Percentiles rank a stretch among this genome's conserved stretches.
phyloP scores from a whole-genome alignment of 2,329 filamentous ascomycete species.

The Aspergillus niger region DNA sequence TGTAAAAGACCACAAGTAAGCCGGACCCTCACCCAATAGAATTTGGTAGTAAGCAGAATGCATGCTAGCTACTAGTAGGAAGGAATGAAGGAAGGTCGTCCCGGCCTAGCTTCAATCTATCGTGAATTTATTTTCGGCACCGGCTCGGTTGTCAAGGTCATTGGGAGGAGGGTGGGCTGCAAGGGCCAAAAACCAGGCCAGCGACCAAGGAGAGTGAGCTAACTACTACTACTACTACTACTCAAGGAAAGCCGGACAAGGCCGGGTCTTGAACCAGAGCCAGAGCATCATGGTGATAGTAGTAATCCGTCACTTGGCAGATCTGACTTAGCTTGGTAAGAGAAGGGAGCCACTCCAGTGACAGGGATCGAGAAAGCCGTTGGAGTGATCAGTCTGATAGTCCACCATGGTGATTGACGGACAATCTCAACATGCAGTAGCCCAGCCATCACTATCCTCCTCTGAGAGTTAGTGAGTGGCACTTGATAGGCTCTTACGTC shows the following conservation, averaged over 20 bases:
- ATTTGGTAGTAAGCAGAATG: too few relatives aligned
- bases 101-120: neutral
- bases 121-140: neutral
- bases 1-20: neutral
- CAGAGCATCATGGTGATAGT: neutral
- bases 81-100: neutral
- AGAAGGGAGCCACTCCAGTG: neutral
- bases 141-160: neutral
- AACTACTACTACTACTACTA: too few relatives aligned
- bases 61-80: neutral
- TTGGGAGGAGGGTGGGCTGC: neutral
- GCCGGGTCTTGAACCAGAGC: neutral
- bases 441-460: constrained; percentile 8
- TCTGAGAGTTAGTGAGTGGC: constrained; percentile 8
- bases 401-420: neutral
- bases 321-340: too few relatives aligned
- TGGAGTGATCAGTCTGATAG: constrained; percentile 12
- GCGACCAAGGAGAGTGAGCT: neutral
- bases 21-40: neutral
- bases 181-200: neutral
- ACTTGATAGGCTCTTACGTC: neutral
- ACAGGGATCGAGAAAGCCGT: constrained; percentile 8
- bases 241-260: neutral
- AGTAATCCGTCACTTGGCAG: too few relatives aligned
- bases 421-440: constrained; percentile 13